phyloP scores from a whole-genome alignment of 2,329 filamentous ascomycete genomes.

The Aspergillus ochraceoroseus region DNA sequence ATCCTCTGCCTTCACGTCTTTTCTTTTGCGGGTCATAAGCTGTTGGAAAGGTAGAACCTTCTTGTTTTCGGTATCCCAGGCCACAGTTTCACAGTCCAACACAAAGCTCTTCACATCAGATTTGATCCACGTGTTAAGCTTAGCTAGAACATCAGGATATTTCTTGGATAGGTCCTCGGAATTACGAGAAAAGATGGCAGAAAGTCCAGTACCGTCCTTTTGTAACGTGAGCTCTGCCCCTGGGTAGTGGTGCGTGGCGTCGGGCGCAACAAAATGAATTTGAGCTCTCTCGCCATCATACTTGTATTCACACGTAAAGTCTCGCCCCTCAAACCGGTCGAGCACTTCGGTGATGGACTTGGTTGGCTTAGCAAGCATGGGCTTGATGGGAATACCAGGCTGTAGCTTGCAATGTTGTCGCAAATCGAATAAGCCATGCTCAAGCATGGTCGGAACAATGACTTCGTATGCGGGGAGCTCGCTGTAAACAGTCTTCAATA shows the following conservation, averaged over 20 bases:
- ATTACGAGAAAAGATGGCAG: slow-evolving; percentile 94
- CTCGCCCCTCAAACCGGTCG: slow-evolving; percentile 90
- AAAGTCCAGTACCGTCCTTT: slow-evolving; percentile 65
- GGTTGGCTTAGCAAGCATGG: slow-evolving; percentile 97
- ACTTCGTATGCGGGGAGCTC: slow-evolving; percentile 93
- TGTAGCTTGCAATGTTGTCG: slow-evolving; percentile 83
- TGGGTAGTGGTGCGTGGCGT: slow-evolving; percentile 64
- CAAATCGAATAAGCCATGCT: slow-evolving; percentile 78
- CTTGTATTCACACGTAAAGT: slow-evolving; percentile 98
- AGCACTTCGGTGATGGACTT: slow-evolving; percentile 97
- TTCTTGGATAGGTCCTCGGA: slow-evolving; percentile 97
- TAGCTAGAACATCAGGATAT: slow-evolving; percentile 89
- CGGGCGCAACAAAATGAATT: slow-evolving; percentile 90
- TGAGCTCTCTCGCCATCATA: slow-evolving; percentile 98
- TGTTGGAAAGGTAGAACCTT: slow-evolving; percentile 97
- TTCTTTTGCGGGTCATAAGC: slow-evolving; percentile 95
- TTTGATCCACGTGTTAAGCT: slow-evolving; percentile 85
- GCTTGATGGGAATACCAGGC: slow-evolving; percentile 90
- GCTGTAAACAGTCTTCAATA: slow-evolving; percentile 87
- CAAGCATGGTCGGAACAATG: slow-evolving; percentile 82
- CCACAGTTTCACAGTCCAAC: slow-evolving; percentile 96
- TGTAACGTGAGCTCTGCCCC: slow-evolving; percentile 59
- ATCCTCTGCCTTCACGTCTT: slow-evolving; percentile 92
- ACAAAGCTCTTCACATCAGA: slow-evolving; percentile 89
- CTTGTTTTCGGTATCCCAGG: slow-evolving; percentile 91